phyloP scores from a whole-genome alignment of 2,329 filamentous ascomycete species.

The Emericellopsis cladophorae region DNA sequence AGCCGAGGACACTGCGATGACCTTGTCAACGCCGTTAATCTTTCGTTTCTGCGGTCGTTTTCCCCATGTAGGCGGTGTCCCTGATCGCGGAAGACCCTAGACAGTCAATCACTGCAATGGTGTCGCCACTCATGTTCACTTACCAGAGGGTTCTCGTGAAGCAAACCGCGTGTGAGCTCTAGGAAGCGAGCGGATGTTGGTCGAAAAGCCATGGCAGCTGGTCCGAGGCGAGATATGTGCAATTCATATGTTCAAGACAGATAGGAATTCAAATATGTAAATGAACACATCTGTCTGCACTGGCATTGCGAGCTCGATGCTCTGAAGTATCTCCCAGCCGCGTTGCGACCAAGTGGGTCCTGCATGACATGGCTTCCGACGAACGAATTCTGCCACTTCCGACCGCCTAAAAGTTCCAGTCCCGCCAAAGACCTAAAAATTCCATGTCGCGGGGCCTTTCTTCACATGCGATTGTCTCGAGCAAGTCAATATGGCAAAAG shows the following conservation, averaged over 20 bases:
- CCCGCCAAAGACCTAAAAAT: background rate
- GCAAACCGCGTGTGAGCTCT: constrained; percentile 10
- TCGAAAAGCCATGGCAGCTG: background rate
- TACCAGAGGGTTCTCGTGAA: constrained; percentile 84
- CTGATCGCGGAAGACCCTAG: constrained; percentile 75
- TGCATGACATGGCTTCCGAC: background rate
- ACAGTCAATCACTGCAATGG: constrained; percentile 1
- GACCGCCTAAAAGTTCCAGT: constrained; percentile 40
- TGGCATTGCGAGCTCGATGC: too few species aligned
- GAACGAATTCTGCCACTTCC: constrained; percentile 24
- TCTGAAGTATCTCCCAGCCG: too few species aligned
- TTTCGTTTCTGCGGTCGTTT: constrained; percentile 69
- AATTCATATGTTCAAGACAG: too few species aligned
- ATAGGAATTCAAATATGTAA: too few species aligned
- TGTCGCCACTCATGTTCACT: constrained; percentile 6
- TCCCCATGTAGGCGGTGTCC: constrained; percentile 40
- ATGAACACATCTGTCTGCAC: too few species aligned
- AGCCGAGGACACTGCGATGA: constrained; percentile 93
- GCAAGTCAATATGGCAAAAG: constrained; percentile 31
- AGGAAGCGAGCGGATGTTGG: constrained; percentile 20
- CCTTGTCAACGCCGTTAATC: constrained; percentile 75
- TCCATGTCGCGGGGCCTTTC: background rate
- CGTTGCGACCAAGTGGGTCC: background rate
- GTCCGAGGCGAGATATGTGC: too few species aligned
- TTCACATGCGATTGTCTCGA: background rate